phyloP scores from a whole-genome alignment of 495 filamentous ascomycete species.

The Massariosphaeria phaeospora region DNA sequence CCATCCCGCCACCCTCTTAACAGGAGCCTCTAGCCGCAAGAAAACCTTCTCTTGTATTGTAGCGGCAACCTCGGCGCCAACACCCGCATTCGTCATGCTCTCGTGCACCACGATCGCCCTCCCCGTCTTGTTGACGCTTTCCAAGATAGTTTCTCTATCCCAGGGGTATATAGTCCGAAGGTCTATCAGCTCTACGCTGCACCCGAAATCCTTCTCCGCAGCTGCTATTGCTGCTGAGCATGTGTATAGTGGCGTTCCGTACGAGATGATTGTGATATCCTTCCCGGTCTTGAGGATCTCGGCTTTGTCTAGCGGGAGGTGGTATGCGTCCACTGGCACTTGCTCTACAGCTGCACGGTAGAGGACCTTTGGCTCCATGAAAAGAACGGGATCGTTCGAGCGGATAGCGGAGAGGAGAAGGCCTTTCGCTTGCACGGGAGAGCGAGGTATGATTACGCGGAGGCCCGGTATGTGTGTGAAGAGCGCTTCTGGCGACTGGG shows the following conservation, averaged over 20 bases:
- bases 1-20: slow-evolving; percentile 87
- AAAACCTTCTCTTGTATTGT: slow-evolving; percentile 90
- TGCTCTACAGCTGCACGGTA: slow-evolving; percentile 95
- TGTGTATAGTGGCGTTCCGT: slow-evolving; percentile 87
- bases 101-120: slow-evolving; percentile 91
- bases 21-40: slow-evolving; percentile 82
- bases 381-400: slow-evolving; percentile 84
- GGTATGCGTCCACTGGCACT: slow-evolving; percentile 78
- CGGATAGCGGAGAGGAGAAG: slow-evolving; percentile 71
- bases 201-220: slow-evolving; percentile 74
- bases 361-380: slow-evolving; percentile 95
- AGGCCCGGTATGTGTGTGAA: slow-evolving; percentile 92
- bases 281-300: slow-evolving; percentile 80
- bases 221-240: slow-evolving; percentile 74
- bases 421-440: slow-evolving; percentile 88
- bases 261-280: slow-evolving; percentile 82
- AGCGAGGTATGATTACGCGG: slow-evolving; percentile 83
- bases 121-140: slow-evolving; percentile 86
- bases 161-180: slow-evolving; percentile 90
- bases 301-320: slow-evolving; percentile 79
- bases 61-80: slow-evolving; percentile 89
- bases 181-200: slow-evolving; percentile 85
- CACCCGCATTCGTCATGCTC: slow-evolving; percentile 88
- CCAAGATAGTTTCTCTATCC: slow-evolving; percentile 78
- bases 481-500: slow-evolving; percentile 86